These are phyloP conservation scores for Yarrowia deformans DNA, from an alignment of 805 yeast genomes.

Conservation along the genomic window DNA sequence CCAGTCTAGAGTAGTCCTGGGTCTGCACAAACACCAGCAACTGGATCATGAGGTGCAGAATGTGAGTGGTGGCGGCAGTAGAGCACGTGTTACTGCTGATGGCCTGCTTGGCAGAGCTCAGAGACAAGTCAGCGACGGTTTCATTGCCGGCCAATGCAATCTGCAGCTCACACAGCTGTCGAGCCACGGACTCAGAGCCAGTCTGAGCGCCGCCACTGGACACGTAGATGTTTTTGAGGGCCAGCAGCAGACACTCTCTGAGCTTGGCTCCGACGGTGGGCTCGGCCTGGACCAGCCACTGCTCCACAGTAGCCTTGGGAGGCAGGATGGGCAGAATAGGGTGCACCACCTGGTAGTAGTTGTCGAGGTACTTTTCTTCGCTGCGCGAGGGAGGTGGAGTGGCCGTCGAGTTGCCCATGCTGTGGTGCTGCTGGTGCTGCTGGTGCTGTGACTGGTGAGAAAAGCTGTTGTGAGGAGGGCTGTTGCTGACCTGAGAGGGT, in stretches of 20 bases:
- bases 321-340: slow-evolving; percentile 53
- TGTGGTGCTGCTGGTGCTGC: slow-evolving; percentile 14
- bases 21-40: slow-evolving; percentile 50
- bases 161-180: slow-evolving; percentile 34
- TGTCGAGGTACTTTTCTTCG: slow-evolving; percentile 49
- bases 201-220: slow-evolving; percentile 33
- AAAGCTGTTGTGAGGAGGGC: slow-evolving; percentile 21
- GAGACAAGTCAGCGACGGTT: slow-evolving; percentile 16
- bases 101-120: slow-evolving; percentile 35
- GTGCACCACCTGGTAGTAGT: slow-evolving; percentile 52
- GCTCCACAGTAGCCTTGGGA: slow-evolving; percentile 43
- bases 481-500: not conserved
- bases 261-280: slow-evolving; percentile 46
- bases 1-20: slow-evolving; percentile 50
- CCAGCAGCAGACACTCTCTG: slow-evolving; percentile 39
- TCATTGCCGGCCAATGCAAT: slow-evolving; percentile 34
- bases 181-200: slow-evolving; percentile 28
- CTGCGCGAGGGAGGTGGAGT: slow-evolving; percentile 42
- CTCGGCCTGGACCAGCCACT: slow-evolving; percentile 47
- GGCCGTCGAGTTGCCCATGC: slow-evolving; percentile 16
- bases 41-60: slow-evolving; percentile 50
- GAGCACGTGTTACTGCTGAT: slow-evolving; percentile 20
- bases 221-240: slow-evolving; percentile 32
- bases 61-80: slow-evolving; percentile 42
- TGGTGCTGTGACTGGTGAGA: slow-evolving; percentile 25